Conservation (phyloP, 148 eudicot genomes). For the Gaultheria prostrata region DNA sequence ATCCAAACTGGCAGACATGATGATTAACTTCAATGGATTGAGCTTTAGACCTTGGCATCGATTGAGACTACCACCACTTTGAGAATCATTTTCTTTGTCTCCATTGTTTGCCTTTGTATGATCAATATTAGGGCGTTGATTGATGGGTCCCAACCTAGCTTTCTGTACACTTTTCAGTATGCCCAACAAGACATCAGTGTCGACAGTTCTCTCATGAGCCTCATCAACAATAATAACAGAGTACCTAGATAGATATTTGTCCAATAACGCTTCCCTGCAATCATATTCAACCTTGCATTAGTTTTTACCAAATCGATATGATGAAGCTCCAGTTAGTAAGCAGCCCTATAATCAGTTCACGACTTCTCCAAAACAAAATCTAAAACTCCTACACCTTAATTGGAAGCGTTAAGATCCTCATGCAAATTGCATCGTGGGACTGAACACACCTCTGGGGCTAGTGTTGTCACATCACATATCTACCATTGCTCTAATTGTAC, state of each 20-base stretch:
- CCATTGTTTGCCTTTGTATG: conserved; percentile 30
- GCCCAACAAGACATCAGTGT: conserved; percentile 94
- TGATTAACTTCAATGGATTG: conserved; percentile 70
- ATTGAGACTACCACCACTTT: conserved; percentile 28
- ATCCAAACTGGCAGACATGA: conserved; percentile 99
- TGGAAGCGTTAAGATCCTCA: not conserved
- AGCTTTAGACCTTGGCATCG: conserved; percentile 38
- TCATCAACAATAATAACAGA: conserved; percentile 85
- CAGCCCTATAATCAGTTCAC: not conserved
- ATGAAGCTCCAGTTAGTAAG: conserved; percentile 1
- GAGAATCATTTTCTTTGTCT: conserved; percentile 36
- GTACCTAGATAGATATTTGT: conserved; percentile 79
- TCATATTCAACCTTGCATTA: conserved; percentile 27
- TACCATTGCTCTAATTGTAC: not conserved
- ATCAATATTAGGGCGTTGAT: conserved; percentile 24
- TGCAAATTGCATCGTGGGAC: not conserved
- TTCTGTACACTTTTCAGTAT: conserved; percentile 80
- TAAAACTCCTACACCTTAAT: not conserved
- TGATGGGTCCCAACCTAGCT: conserved; percentile 47
- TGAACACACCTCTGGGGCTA: not conserved
- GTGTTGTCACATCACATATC: not conserved
- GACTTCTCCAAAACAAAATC: not conserved
- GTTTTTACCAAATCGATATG: not conserved
- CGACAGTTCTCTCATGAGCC: conserved; percentile 98
- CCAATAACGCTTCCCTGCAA: conserved; percentile 94